Evolutionary conservation across 2,329 filamentous ascomycete genomes (phyloP), one percentile per base, ranked within the genome.

Genomic region (Colletotrichum euphorbiae): DNA sequence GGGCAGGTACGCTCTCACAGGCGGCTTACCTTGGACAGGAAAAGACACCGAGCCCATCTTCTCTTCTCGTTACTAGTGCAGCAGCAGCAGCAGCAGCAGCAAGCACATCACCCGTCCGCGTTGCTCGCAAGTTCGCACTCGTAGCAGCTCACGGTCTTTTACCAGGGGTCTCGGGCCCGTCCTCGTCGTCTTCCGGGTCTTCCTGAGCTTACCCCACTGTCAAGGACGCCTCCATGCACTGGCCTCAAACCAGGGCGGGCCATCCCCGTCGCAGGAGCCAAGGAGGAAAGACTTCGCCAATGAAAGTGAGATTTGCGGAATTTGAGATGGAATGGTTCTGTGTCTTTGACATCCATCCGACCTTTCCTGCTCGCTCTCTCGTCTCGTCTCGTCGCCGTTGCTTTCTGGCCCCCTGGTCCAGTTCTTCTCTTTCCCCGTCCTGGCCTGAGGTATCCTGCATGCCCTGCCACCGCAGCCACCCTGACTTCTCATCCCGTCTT

Each of bases 191-290:
- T 24, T 24, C 28, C 7, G n/a, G n/a, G n/a, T 28, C 6, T 55
- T 6, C 40, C 33, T 45, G 54, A 48, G 19, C 57, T 45, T 62
- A 54, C 63, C 57, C 63, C 55, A 65, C 62, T 31, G 15, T 36
- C 24, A 42, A 31, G 38, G 46, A 45, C 60, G 46, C 45, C 51
- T 60, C 64, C 45, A 59, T 28, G 65, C 65, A 68, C 42, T 68
- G 65, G 36, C 61, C 65, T 65, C 54, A 59, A 65, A 68, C 61
- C 65, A 59, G 65, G 65, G 55, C 48, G 65, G 65, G 55, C 48
- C 17, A 68, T 65, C 65, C 65, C 65, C 54, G 45, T 56, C 31
- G 48, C 31, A 67, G 38, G 60, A 57, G 51, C 43, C 43, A 38
- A 57, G 28, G 60, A 52, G 38, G 48, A n/a, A n/a, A 36, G 51